Percentiles rank a stretch among this genome's conserved stretches.
phyloP scores from a whole-genome alignment of 2,329 filamentous ascomycete genomes.

The Aspergillus costaricaensis region DNA sequence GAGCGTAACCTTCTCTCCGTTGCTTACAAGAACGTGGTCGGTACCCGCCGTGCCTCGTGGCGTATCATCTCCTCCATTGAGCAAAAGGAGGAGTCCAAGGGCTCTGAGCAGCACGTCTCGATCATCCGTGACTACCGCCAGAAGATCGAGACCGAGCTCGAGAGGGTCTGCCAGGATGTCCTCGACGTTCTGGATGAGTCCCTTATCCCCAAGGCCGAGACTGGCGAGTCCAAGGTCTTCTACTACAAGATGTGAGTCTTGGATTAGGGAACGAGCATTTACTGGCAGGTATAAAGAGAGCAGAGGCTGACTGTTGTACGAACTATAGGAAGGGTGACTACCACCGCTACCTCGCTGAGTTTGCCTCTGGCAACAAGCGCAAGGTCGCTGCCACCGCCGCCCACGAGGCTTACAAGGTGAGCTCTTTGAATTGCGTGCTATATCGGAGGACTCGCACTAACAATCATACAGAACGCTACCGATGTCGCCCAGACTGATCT shows the following conservation, averaged over 20 bases:
- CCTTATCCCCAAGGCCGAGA: constrained; percentile 92
- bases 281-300: constrained; percentile 62
- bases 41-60: constrained; percentile 97
- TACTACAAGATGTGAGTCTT: constrained; percentile 98
- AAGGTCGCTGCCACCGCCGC: constrained; percentile 93
- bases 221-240: constrained; percentile 98
- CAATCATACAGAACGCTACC: constrained; percentile 73
- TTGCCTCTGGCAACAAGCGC: constrained; percentile 90
- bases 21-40: constrained; percentile 99
- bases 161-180: constrained; percentile 97
- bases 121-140: constrained; percentile 96
- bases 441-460: not conserved
- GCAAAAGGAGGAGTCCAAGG: constrained; percentile 99
- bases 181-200: constrained; percentile 90
- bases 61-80: constrained; percentile 99
- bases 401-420: constrained; percentile 97
- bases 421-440: constrained; percentile 20
- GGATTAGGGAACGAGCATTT: not conserved
- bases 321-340: constrained; percentile 92
- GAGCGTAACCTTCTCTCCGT: constrained; percentile 92
- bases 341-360: constrained; percentile 98
- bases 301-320: constrained; percentile 70
- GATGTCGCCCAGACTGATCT: constrained; percentile 98
- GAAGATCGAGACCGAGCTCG: constrained; percentile 97
- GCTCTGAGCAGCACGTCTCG: constrained; percentile 87